A percentile compares a stretch with the other conserved stretches of the same genome.
phyloP scores from a whole-genome alignment of 2,329 filamentous ascomycete genomes.

The Gnomoniopsis sp. region DNA sequence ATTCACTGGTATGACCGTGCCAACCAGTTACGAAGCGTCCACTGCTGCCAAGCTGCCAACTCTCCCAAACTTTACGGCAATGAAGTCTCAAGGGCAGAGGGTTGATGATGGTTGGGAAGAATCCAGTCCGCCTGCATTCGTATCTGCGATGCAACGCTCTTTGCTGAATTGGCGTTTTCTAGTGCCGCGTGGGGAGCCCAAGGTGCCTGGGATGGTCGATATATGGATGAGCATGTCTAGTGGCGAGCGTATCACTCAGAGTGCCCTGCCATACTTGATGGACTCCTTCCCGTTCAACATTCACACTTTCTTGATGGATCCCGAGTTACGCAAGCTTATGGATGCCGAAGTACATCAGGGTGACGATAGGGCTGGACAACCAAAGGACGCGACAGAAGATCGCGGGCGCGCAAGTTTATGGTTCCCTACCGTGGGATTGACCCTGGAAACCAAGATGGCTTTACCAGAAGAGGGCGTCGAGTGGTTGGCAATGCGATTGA shows the following conservation, averaged over 20 bases:
- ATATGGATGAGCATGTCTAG: slow-evolving; percentile 65
- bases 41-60: background rate
- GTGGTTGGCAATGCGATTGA: slow-evolving; percentile 66
- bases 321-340: slow-evolving; percentile 5
- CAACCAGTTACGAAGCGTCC: background rate
- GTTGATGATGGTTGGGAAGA: slow-evolving; percentile 1
- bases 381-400: background rate
- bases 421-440: slow-evolving; percentile 75
- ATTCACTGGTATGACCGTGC: slow-evolving; percentile 24
- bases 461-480: slow-evolving; percentile 66
- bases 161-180: slow-evolving; percentile 31
- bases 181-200: slow-evolving; percentile 20
- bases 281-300: slow-evolving; percentile 30
- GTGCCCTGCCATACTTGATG: slow-evolving; percentile 59
- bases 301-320: slow-evolving; percentile 1
- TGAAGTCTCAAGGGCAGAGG: background rate
- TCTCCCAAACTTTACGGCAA: background rate
- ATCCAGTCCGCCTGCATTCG: background rate
- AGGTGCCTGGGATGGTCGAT: slow-evolving; percentile 43
- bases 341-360: background rate
- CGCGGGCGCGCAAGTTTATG: slow-evolving; percentile 41
- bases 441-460: slow-evolving; percentile 72
- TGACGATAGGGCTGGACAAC: background rate
- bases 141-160: slow-evolving; percentile 14
- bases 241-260: slow-evolving; percentile 60